phyloP scores from a whole-genome alignment of 331 rosid species.

The Spiraea crenata region DNA sequence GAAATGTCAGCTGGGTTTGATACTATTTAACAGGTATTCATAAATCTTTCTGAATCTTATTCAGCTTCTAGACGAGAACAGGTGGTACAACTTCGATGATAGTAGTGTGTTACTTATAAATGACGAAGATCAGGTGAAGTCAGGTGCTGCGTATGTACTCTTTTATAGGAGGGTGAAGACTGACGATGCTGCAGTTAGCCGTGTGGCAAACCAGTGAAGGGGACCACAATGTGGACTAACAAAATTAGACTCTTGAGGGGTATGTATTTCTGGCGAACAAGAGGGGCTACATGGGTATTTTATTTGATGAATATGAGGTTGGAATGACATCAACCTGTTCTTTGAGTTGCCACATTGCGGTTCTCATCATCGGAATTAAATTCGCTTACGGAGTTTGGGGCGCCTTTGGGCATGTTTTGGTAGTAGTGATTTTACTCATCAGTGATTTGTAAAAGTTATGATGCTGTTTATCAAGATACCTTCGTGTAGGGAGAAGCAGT shows the following conservation, averaged over 20 bases:
- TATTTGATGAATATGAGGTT: no score
- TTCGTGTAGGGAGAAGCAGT: no score
- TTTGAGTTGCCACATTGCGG: no score
- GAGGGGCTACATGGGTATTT: neutral
- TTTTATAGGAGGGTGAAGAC: conserved; percentile 85
- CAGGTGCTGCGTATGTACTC: conserved; percentile 89
- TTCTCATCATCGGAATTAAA: no score
- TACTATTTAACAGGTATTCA: neutral
- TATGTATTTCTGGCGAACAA: neutral
- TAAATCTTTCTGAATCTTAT: conserved; percentile 3
- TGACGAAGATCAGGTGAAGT: conserved; percentile 81
- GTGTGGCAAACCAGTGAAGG: conserved; percentile 48
- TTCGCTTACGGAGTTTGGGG: no score
- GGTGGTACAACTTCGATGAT: conserved; percentile 94
- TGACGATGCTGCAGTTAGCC: conserved; percentile 49
- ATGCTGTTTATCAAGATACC: no score
- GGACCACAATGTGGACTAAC: conserved; percentile 10
- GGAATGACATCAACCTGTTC: no score
- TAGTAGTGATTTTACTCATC: no score
- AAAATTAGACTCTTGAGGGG: conserved; percentile 27
- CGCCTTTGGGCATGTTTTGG: no score
- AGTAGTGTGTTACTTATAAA: conserved; percentile 82
- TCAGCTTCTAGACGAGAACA: conserved; percentile 88
- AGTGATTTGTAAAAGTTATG: no score
- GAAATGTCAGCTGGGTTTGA: neutral